Percentiles rank a stretch among this genome's conserved stretches.
phyloP scores from a whole-genome alignment of 345 rosid species.

The Salix suchowensis region DNA sequence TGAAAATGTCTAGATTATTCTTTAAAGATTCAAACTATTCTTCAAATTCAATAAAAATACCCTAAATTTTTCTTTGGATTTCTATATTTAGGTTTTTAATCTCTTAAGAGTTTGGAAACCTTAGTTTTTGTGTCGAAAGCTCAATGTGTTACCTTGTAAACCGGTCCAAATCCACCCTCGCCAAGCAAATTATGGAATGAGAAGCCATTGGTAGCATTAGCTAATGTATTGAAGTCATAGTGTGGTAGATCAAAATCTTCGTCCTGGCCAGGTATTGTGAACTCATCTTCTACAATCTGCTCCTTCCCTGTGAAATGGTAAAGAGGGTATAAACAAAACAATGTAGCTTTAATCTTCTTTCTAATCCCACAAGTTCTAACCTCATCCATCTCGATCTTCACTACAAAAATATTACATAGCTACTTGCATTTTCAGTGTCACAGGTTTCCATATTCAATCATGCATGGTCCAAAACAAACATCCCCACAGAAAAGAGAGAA shows the following conservation, averaged over 20 bases:
- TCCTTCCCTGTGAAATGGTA: neutral
- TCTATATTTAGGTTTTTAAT: no score
- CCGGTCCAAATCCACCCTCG: constrained; percentile 4
- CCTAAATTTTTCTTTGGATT: no score
- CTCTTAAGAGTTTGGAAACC: no score
- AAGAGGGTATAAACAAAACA: neutral
- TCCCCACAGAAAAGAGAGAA: no score
- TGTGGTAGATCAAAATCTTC: constrained; percentile 1
- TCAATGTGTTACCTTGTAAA: neutral
- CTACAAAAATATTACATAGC: neutral
- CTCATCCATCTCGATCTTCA: neutral
- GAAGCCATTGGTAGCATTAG: neutral
- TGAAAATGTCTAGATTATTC: no score
- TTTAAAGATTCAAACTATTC: no score
- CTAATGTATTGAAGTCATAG: neutral
- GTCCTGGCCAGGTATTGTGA: neutral
- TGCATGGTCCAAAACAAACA: no score
- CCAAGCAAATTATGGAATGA: neutral
- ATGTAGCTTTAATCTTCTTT: neutral
- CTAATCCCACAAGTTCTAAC: neutral
- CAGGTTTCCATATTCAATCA: no score
- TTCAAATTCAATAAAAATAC: no score
- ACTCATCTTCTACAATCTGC: neutral
- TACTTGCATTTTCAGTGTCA: no score
- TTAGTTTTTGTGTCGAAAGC: neutral